phyloP scores from a whole-genome alignment of 2,329 filamentous ascomycete genomes.

The Fusarium sp. region DNA sequence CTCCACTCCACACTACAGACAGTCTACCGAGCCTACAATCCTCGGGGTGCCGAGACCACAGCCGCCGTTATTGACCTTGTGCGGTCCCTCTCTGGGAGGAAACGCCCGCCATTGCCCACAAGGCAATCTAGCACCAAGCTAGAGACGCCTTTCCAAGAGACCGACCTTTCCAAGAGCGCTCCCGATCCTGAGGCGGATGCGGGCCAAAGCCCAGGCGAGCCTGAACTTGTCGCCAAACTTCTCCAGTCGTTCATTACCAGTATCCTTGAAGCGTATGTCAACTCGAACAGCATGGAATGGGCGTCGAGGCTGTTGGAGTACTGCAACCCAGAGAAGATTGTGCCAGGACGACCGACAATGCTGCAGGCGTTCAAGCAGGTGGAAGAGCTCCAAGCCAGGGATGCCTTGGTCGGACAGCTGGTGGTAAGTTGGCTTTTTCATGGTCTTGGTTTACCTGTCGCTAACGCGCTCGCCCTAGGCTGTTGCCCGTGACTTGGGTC shows the following conservation, averaged over 20 bases:
- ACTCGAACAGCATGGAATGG: constrained; percentile 70
- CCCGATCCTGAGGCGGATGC: constrained; percentile 70
- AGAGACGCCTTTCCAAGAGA: constrained; percentile 67
- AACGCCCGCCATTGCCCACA: constrained; percentile 71
- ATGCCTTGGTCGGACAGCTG: constrained; percentile 78
- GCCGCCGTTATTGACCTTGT: constrained; percentile 77
- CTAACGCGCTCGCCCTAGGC: constrained; percentile 57
- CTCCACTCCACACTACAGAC: constrained; percentile 81
- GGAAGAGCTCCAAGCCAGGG: constrained; percentile 69
- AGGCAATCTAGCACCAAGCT: constrained; percentile 69
- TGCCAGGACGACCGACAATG: constrained; percentile 71
- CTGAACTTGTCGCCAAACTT: constrained; percentile 71
- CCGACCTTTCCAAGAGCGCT: constrained; percentile 65
- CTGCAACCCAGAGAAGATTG: constrained; percentile 71
- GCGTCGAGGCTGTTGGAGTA: constrained; percentile 75
- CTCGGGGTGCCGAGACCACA: constrained; percentile 74
- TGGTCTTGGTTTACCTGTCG: background rate
- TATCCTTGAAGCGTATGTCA: constrained; percentile 79
- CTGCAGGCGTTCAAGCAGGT: constrained; percentile 74
- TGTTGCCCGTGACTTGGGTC: constrained; percentile 71
- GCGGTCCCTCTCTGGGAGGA: constrained; percentile 74
- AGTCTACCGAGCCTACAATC: constrained; percentile 74
- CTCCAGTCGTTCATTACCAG: constrained; percentile 84
- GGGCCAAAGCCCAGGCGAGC: constrained; percentile 64
- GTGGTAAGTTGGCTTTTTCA: constrained; percentile 61